phyloP scores from a whole-genome alignment of 2,329 filamentous ascomycete genomes.

The Arthrobotrys iridis region DNA sequence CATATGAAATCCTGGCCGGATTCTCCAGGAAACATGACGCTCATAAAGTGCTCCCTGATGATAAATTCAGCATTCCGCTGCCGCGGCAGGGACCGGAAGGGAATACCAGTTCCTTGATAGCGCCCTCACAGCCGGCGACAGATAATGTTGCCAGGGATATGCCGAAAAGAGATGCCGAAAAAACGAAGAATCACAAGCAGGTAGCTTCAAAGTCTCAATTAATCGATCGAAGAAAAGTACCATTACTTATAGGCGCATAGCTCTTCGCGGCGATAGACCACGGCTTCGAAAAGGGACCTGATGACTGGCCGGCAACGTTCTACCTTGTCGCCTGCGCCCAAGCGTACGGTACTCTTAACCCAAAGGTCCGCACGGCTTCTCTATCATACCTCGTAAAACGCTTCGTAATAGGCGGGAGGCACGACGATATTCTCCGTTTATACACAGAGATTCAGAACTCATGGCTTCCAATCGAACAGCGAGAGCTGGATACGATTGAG shows the following conservation, averaged over 20 bases:
- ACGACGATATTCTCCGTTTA: conserved; percentile 25
- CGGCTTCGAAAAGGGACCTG: conserved; percentile 12
- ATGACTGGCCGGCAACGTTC: conserved; percentile 45
- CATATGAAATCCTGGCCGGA: conserved; percentile 33
- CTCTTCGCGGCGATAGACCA: conserved; percentile 39
- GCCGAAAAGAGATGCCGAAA: conserved; percentile 1
- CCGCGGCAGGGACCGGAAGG: neutral
- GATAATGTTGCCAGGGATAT: too few species aligned
- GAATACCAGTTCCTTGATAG: neutral
- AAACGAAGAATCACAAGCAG: conserved; percentile 15
- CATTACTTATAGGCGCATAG: conserved; percentile 14
- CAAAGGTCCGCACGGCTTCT: conserved; percentile 16
- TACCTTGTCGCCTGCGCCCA: conserved; percentile 32
- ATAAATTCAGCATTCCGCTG: conserved; percentile 12
- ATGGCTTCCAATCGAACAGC: conserved; percentile 41
- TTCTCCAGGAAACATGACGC: conserved; percentile 35
- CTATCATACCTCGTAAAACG: conserved; percentile 44
- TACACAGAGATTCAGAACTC: conserved; percentile 48
- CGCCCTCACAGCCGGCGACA: neutral
- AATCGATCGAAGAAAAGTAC: neutral
- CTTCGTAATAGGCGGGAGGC: conserved; percentile 20
- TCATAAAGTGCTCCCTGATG: neutral
- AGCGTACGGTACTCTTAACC: conserved; percentile 7
- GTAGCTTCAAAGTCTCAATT: neutral
- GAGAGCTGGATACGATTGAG: conserved; percentile 33